phyloP scores from a whole-genome alignment of 352 stramenopile species.

The Globisporangium paddicum region DNA sequence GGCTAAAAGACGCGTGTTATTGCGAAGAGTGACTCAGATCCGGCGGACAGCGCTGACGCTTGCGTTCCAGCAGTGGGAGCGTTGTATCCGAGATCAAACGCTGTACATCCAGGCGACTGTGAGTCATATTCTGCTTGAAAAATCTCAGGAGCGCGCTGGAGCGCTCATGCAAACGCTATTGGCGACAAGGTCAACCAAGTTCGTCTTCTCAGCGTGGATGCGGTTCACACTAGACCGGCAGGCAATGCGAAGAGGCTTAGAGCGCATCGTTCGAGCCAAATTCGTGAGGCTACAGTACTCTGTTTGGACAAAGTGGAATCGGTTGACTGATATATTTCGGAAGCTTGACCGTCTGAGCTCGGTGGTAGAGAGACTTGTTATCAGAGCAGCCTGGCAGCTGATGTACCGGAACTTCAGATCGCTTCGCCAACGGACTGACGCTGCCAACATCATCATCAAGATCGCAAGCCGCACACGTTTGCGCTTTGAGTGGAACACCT shows the following conservation, averaged over 20 bases:
- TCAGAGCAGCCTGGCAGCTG: not conserved
- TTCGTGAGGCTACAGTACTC: not conserved
- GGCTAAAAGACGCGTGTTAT: not conserved
- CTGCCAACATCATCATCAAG: not conserved
- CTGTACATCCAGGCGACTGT: slow-evolving; percentile 5
- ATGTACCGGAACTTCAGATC: not conserved
- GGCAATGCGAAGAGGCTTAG: not conserved
- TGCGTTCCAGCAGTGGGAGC: slow-evolving; percentile 9
- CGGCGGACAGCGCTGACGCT: not conserved
- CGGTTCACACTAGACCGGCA: not conserved
- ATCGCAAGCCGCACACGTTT: not conserved
- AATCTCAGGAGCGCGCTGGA: not conserved
- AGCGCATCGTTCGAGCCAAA: not conserved
- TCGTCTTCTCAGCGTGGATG: slow-evolving; percentile 1
- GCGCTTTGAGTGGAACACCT: slow-evolving; percentile 10
- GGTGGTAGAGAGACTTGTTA: not conserved
- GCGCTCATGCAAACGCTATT: not conserved
- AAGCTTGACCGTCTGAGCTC: not conserved
- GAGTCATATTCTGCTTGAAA: slow-evolving; percentile 8
- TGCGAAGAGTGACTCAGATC: not conserved
- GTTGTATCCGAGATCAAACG: not conserved
- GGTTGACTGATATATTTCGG: no score
- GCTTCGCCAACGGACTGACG: not conserved
- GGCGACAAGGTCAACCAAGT: not conserved
- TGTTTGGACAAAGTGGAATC: slow-evolving; percentile 7